A percentile compares a stretch with the other conserved stretches of the same genome.
Conservation (phyloP, 2,329 filamentous ascomycete species). For the Penicillium corylophilum region DNA sequence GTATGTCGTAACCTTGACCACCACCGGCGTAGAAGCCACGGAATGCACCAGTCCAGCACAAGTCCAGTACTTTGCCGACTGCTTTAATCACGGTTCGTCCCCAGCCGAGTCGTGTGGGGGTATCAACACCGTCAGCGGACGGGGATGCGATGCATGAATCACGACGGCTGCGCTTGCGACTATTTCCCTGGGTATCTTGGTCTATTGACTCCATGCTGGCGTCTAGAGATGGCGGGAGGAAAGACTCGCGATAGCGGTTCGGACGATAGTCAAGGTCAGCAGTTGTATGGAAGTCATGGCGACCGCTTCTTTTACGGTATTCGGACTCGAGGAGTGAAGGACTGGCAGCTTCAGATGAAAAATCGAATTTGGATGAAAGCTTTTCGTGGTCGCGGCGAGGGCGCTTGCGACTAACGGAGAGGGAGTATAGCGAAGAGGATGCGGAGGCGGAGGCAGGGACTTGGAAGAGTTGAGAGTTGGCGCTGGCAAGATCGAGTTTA, state of each 20-base stretch:
- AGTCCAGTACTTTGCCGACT: conserved; percentile 73
- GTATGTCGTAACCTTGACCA: conserved; percentile 67
- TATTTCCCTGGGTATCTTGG: conserved; percentile 21
- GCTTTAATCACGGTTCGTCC: conserved; percentile 43
- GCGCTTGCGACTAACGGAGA: conserved; percentile 36
- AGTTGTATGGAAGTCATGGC: conserved; percentile 24
- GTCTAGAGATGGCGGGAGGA: conserved; percentile 27
- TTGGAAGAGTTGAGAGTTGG: conserved; percentile 39
- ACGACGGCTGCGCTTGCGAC: conserved; percentile 35
- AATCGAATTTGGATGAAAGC: conserved; percentile 24
- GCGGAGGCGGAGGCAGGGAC: conserved; percentile 36
- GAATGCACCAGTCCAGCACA: conserved; percentile 72
- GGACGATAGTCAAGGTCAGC: conserved; percentile 44
- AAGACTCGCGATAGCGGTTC: conserved; percentile 40
- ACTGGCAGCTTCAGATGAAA: conserved; percentile 27
- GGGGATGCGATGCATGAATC: conserved; percentile 30
- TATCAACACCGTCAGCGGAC: conserved; percentile 11
- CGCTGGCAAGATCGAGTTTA: conserved; percentile 40
- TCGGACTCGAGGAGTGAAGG: conserved; percentile 40
- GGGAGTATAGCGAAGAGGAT: conserved; percentile 39
- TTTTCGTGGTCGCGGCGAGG: conserved; percentile 29
- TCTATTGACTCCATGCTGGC: conserved; percentile 26
- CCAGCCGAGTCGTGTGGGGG: conserved; percentile 33
- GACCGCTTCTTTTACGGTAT: conserved; percentile 37
- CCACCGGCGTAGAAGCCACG: conserved; percentile 84